Percentiles rank a stretch among this genome's conserved stretches.
These are phyloP conservation scores for Parmales sp. DNA, from an alignment of 108 stramenopile genomes.

Conservation along the genomic window DNA sequence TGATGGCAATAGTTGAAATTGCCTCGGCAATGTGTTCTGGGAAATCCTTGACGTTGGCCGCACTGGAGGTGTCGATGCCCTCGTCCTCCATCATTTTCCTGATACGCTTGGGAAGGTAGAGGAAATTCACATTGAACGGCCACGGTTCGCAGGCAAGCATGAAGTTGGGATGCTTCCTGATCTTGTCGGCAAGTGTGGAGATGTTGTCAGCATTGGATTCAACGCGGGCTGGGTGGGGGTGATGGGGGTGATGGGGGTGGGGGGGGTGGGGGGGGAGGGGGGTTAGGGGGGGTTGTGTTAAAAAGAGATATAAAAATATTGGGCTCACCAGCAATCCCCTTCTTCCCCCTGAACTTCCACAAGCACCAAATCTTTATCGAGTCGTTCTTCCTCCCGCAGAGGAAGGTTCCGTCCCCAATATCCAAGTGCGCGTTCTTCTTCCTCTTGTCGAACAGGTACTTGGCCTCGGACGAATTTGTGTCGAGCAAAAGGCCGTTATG, in stretches of 20 bases:
- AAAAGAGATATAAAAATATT: too few relatives aligned
- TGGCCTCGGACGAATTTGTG: conserved; percentile 37
- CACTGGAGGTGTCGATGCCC: background rate
- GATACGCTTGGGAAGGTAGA: conserved; percentile 44
- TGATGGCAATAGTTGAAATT: conserved; percentile 32
- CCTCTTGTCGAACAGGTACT: conserved; percentile 43
- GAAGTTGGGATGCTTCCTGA: conserved; percentile 16
- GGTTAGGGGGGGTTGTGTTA: too few relatives aligned
- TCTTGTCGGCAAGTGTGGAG: background rate
- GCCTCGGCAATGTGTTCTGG: conserved; percentile 36
- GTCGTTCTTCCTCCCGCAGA: conserved; percentile 44
- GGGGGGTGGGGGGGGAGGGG: too few relatives aligned
- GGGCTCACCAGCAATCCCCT: conserved; percentile 38
- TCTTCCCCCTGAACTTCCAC: conserved; percentile 33
- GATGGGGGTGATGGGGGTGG: too few relatives aligned
- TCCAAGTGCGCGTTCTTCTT: conserved; percentile 45
- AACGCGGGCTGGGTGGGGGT: conserved; percentile 22
- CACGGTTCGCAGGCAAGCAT: conserved; percentile 42
- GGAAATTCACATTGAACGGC: conserved; percentile 52
- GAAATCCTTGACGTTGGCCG: background rate
- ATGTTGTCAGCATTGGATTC: conserved; percentile 29
- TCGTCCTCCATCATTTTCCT: conserved; percentile 13
- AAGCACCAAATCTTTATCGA: conserved; percentile 40
- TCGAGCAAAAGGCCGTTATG: conserved; percentile 22
- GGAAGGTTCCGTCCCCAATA: conserved; percentile 43